These are phyloP conservation scores for Neurospora sp. DNA, from an alignment of 495 filamentous ascomycete species.

Conservation along the genomic window DNA sequence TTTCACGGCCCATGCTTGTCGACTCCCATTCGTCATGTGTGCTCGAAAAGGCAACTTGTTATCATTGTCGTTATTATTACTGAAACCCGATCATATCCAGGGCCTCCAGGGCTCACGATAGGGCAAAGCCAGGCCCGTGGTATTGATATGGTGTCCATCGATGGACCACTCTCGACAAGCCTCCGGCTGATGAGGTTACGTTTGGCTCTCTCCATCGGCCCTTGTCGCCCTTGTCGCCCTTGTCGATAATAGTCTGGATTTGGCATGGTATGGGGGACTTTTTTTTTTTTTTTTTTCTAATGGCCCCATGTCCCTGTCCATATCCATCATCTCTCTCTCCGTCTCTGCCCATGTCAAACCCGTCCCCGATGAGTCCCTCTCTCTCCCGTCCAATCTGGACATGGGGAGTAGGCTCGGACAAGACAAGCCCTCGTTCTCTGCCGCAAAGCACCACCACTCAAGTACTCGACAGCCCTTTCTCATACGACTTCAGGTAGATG, in stretches of 20 bases:
- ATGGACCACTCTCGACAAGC: not conserved
- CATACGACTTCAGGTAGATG: not conserved
- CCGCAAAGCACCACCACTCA: not conserved
- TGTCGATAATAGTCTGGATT: not conserved
- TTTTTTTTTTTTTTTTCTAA: not conserved
- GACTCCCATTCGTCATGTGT: not conserved
- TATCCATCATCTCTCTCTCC: not conserved
- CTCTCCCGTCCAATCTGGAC: not conserved
- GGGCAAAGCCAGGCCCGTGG: not conserved
- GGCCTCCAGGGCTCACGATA: not conserved
- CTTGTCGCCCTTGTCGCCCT: constrained; percentile 1
- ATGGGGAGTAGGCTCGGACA: not conserved
- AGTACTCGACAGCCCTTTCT: not conserved
- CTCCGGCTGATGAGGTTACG: not conserved
- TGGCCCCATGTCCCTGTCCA: constrained; percentile 2
- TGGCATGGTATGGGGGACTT: constrained; percentile 2
- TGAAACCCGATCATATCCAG: not conserved
- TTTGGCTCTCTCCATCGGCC: not conserved
- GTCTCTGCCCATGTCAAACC: not conserved
- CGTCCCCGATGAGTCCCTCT: not conserved
- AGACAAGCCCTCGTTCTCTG: not conserved
- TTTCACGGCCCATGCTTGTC: not conserved
- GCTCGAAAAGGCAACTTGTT: not conserved
- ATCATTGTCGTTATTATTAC: not conserved
- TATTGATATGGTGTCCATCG: not conserved